Evolutionary conservation across 257 asterid species (phyloP), one percentile per base, ranked within the genome.

Genomic region (Petunia secreta): DNA sequence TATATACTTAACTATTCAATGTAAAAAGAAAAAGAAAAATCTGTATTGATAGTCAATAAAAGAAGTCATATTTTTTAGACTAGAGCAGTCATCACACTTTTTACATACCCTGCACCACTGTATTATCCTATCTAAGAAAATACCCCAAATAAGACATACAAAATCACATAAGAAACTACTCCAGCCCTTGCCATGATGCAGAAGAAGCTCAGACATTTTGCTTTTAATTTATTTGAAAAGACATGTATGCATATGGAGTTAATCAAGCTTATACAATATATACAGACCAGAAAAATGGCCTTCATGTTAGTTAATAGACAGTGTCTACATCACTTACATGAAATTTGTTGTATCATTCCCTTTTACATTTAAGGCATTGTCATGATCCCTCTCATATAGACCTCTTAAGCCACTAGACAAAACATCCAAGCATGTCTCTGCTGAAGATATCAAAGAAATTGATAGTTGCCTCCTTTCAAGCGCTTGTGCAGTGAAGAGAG

Each of bases 391-490:
- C 38, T 69, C 54, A 80, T 77, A 74, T 77, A 80, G 75, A 63
- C 81, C 69, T 80, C 78, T 83, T 48, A 87, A 43, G 75, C 88
- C 80, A 77, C 81, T 85, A 77, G 86, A 84, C 58, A 91, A 85
- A 83, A 69, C 83, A 76, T 82, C 88, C 85, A 91, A 46, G 77
- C 90, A 90, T 79, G 67, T 76, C 85, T 90, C 94, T 71, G 82
- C 84, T 9, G 85, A 79, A 59, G 95, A 82, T 71, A 85, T 74
- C 83, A 80, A 76, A 37, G 91, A 84, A 63, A 90, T 88, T 39
- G 85, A 85, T 54, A 59, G 57, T 34, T 87, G 88, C 87, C 97
- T 87, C 84, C 78, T 87, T 46, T 79, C 79, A 46, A 94, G 88
- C 80, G 89, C 91, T 80, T 79, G 83, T 46, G 89, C 80, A 52